Conservation (phyloP, 129 eudicot genomes). For the Tagetes patula region DNA sequence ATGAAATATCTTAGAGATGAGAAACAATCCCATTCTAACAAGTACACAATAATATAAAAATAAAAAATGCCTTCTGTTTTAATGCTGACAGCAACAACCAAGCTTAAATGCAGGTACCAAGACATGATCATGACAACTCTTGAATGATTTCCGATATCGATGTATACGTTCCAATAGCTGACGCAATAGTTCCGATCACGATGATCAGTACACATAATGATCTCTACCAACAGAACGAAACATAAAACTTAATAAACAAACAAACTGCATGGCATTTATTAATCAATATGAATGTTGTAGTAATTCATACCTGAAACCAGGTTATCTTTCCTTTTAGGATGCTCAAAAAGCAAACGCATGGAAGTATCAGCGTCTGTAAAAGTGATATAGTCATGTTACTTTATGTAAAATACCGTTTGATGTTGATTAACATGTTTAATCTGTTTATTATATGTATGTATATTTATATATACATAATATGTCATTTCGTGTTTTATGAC, state of each 20-base stretch:
- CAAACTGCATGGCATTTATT: neutral
- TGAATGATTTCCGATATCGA: constrained; percentile 57
- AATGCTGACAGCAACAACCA: constrained; percentile 25
- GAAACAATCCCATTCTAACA: constrained; percentile 25
- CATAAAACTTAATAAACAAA: constrained; percentile 8
- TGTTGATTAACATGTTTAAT: neutral
- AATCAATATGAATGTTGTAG: neutral
- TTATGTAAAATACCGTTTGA: neutral
- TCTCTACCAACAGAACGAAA: constrained; percentile 38
- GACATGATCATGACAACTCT: constrained; percentile 33
- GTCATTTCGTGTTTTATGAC: too few relatives aligned
- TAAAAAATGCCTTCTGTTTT: constrained; percentile 21
- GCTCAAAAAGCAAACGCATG: constrained; percentile 82
- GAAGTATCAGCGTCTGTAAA: constrained; percentile 87
- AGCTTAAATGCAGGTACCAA: constrained; percentile 18
- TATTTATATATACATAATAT: too few relatives aligned
- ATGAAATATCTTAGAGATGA: constrained; percentile 12
- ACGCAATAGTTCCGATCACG: constrained; percentile 53
- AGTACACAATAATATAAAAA: constrained; percentile 7
- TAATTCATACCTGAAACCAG: constrained; percentile 54
- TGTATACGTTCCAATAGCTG: constrained; percentile 68
- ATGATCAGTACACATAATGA: constrained; percentile 52
- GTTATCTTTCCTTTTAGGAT: constrained; percentile 58
- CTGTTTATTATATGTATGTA: neutral
- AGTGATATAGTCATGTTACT: neutral